Conservation (phyloP, 352 stramenopile genomes). For the Phytophthora citricola region DNA sequence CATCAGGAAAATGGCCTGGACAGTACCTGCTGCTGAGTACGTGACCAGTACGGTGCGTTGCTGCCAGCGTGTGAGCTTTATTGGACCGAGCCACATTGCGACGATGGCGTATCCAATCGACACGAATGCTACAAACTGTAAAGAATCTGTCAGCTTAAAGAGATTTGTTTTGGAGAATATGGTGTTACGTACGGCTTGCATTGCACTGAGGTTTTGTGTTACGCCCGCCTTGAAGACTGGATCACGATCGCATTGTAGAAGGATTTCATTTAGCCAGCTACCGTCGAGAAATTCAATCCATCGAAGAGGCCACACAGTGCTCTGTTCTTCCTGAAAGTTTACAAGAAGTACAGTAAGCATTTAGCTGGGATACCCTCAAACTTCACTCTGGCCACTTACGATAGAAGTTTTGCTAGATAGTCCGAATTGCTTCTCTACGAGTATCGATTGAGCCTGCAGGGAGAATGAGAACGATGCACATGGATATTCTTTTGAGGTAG, state of each 20-base stretch:
- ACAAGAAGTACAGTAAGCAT: background rate
- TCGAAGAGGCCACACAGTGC: background rate
- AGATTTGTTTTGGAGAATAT: slow-evolving; percentile 5
- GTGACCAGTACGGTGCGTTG: slow-evolving; percentile 45
- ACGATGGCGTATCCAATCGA: slow-evolving; percentile 48
- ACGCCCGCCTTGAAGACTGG: slow-evolving; percentile 37
- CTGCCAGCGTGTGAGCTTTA: slow-evolving; percentile 64
- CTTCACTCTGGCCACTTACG: slow-evolving; percentile 5
- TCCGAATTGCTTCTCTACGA: slow-evolving; percentile 14
- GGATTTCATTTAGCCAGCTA: slow-evolving; percentile 23
- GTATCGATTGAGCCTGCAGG: slow-evolving; percentile 13
- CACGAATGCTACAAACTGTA: slow-evolving; percentile 58
- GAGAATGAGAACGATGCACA: slow-evolving; percentile 1
- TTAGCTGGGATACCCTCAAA: background rate
- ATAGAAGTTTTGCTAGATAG: background rate
- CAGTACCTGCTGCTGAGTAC: slow-evolving; percentile 40
- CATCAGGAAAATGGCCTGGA: slow-evolving; percentile 48
- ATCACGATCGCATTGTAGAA: slow-evolving; percentile 36
- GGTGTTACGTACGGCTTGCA: slow-evolving; percentile 41
- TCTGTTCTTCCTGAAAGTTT: background rate
- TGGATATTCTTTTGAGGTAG: background rate
- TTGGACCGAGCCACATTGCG: slow-evolving; percentile 56
- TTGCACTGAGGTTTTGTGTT: slow-evolving; percentile 40
- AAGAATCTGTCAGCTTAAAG: slow-evolving; percentile 8
- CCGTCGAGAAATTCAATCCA: slow-evolving; percentile 21